Evolutionary conservation across 441 rosid species (phyloP).

Genomic region (Erodium texanum): DNA sequence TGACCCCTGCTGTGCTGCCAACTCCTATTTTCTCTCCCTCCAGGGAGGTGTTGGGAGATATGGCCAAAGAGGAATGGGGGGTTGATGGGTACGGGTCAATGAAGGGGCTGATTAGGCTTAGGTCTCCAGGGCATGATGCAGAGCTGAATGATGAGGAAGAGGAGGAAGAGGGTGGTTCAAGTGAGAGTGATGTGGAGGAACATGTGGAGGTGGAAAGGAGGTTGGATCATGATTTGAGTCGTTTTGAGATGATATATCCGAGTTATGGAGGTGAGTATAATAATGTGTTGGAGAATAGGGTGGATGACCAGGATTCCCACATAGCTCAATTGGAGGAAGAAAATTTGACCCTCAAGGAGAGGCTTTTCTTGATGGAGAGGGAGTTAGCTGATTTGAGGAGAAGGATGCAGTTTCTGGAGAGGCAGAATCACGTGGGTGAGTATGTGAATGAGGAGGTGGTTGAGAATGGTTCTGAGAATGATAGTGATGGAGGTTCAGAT

Average conservation of each 20-base stretch:
- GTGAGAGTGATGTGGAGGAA: constrained; percentile 97
- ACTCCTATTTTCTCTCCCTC: constrained; percentile 82
- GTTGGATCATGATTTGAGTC: constrained; percentile 84
- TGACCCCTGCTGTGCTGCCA: constrained; percentile 76
- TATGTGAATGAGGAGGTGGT: constrained; percentile 75
- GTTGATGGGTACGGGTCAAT: constrained; percentile 97
- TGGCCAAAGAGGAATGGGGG: constrained; percentile 97
- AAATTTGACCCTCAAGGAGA: constrained; percentile 78
- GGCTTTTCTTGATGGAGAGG: constrained; percentile 82
- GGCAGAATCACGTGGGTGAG: constrained; percentile 40
- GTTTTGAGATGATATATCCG: constrained; percentile 96
- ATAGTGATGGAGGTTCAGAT: constrained; percentile 63
- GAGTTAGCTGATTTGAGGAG: constrained; percentile 75
- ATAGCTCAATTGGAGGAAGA: constrained; percentile 89
- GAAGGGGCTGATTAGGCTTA: constrained; percentile 82
- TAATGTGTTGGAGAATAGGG: constrained; percentile 80
- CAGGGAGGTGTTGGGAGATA: constrained; percentile 76
- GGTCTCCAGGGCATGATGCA: constrained; percentile 55
- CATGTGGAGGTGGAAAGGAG: constrained; percentile 90
- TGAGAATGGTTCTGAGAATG: constrained; percentile 59
- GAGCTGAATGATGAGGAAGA: constrained; percentile 62
- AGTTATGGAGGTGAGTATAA: constrained; percentile 46
- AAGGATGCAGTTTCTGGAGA: constrained; percentile 76
- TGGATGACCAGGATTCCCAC: constrained; percentile 89
- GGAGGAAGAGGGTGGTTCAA: constrained; percentile 71